Conservation (phyloP, 2,329 filamentous ascomycete species). For the Diplodia sapinea region DNA sequence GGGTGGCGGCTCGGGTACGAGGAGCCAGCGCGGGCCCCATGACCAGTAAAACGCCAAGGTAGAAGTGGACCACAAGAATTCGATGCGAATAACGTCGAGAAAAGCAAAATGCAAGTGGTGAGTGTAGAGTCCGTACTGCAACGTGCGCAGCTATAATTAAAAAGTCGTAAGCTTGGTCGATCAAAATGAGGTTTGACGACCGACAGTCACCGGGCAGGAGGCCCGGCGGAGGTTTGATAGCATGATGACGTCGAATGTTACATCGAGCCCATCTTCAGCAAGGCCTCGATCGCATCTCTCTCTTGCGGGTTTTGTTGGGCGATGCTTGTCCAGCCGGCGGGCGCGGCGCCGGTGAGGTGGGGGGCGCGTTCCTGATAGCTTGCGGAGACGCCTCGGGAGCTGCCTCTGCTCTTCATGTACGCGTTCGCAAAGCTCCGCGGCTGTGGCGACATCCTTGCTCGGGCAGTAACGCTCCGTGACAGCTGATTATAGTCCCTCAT, state of each 20-base stretch:
- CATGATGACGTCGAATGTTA: constrained; percentile 38
- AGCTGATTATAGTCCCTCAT: constrained; percentile 29
- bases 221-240: neutral
- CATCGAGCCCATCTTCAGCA: constrained; percentile 77
- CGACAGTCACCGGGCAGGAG: neutral
- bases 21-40: constrained; percentile 10
- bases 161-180: neutral
- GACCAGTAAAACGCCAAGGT: constrained; percentile 27
- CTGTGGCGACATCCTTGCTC: constrained; percentile 6
- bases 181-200: neutral
- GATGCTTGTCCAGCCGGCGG: constrained; percentile 10
- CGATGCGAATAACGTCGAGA: neutral
- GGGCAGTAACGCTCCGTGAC: constrained; percentile 8
- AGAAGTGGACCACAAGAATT: neutral
- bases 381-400: constrained; percentile 2
- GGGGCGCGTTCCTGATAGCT: constrained; percentile 24
- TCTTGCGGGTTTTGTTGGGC: constrained; percentile 67
- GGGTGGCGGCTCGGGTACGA: constrained; percentile 5
- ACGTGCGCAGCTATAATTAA: neutral
- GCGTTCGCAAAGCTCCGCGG: constrained; percentile 12
- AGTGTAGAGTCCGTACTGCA: constrained; percentile 1
- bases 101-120: neutral
- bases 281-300: constrained; percentile 80
- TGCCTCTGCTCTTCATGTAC: neutral
- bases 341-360: neutral